Conservation (phyloP, 805 yeast species). For the Saturnispora dispora region DNA sequence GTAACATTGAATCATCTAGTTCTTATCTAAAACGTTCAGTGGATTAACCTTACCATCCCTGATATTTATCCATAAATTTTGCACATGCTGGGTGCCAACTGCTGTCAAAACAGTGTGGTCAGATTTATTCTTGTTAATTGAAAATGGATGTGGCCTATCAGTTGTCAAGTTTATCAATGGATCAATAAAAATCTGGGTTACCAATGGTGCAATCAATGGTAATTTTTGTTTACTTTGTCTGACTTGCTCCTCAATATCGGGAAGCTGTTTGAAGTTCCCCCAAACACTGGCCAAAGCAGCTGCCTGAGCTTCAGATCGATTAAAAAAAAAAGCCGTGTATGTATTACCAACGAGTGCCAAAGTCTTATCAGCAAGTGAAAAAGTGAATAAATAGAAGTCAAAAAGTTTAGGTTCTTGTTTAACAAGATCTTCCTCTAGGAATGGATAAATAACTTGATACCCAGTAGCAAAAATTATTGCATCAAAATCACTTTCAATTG, state of each 20-base stretch:
- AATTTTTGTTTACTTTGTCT: conserved; percentile 15
- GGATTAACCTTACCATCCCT: conserved; percentile 13
- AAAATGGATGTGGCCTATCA: conserved; percentile 16
- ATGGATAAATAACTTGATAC: conserved; percentile 38
- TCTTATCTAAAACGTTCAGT: not conserved
- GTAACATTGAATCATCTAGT: too few relatives aligned
- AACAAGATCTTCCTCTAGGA: conserved; percentile 17
- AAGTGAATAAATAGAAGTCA: conserved; percentile 27
- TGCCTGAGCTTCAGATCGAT: conserved; percentile 40
- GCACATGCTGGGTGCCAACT: conserved; percentile 6
- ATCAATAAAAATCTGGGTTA: conserved; percentile 11
- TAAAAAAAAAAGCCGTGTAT: conserved; percentile 36
- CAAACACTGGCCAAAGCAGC: conserved; percentile 49
- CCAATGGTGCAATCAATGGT: conserved; percentile 2
- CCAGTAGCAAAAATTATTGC: conserved; percentile 43
- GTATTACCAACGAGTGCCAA: conserved; percentile 34
- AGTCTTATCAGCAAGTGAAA: conserved; percentile 35
- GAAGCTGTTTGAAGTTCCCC: conserved; percentile 34
- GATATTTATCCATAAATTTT: conserved; percentile 10
- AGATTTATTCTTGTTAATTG: conserved; percentile 7
- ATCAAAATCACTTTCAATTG: conserved; percentile 28
- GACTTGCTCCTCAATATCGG: conserved; percentile 32
- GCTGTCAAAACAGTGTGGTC: conserved; percentile 14
- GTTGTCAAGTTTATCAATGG: conserved; percentile 11
- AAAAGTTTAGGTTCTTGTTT: conserved; percentile 11